Base-by-base conservation (phyloP, 2,329 filamentous ascomycete species). In the Oidium heveae region DNA sequence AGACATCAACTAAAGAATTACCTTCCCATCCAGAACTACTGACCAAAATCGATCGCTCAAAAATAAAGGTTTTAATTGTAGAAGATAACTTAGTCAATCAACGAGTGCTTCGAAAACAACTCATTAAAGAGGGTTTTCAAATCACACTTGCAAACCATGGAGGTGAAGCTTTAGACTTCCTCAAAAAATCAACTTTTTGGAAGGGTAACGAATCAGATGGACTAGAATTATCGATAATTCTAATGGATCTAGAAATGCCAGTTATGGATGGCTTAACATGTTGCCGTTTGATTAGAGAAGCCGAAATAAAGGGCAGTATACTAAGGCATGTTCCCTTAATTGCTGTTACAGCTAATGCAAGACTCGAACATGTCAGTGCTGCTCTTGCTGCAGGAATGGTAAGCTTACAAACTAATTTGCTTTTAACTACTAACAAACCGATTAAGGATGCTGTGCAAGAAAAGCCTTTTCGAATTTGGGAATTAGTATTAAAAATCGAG, bases 191-290 rank as follows among this genome's bases (percentile, higher is more conserved):
- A 9, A 69, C 70, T 6, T 79, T 75, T 62, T 79, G 76, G 76
- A 36, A 24, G 20, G 28, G 34, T 9, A 34, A 56, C 43, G 57
- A 62, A 55, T 58, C 67, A 16, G 66, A 69, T 15, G 72, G 72
- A 2, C 66, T 71, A 9, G 72, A 78, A 51, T 72, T 84, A 24
- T 77, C 77, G 9, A 72, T 86, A 49, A 79, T 88, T 13, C 66
- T 88, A 6, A 86, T 88, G 83, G 84, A 88, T 63, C 71, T 86
- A 51, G 83, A 87, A 62, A 88, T 88, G 84, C 84, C 84, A 0
- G 74, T 86, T 46, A 87, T 87, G 84, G 82, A 88, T 61, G 84
- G 84, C 37, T 76, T 84, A 66, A 82, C 81, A 1, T 86, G 83
- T 58, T 79, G 83, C 13, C 72, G 74, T 44, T 75, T 71, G 57